Percentiles rank a stretch among this genome's conserved stretches.
These are phyloP conservation scores for Metschnikowia cerradonensis DNA, from an alignment of 805 yeast species.

Conservation along the genomic window DNA sequence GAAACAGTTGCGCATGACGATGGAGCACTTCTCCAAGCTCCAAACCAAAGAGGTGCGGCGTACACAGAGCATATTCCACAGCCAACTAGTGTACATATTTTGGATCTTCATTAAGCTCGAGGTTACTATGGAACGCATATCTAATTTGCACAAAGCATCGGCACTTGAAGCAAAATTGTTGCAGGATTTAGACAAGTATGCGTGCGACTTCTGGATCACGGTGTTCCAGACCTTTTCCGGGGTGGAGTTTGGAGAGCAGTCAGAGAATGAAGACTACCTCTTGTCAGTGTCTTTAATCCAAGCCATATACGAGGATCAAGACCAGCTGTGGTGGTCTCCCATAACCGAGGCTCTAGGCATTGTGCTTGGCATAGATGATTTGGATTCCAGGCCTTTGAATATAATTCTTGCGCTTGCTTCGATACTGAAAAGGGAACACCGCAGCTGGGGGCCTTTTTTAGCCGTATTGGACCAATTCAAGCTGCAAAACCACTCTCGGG, in stretches of 20 bases:
- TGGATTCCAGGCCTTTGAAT: neutral
- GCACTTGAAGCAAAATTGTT: neutral
- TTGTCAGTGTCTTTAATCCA: slow-evolving; percentile 23
- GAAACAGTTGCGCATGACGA: slow-evolving; percentile 11
- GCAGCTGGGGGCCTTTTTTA: slow-evolving; percentile 26
- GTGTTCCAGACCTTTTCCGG: slow-evolving; percentile 19
- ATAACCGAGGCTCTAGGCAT: slow-evolving; percentile 20
- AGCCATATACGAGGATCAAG: slow-evolving; percentile 13
- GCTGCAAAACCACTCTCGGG: slow-evolving; percentile 14
- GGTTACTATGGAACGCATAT: neutral
- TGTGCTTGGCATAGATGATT: neutral
- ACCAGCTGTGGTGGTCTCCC: slow-evolving; percentile 26
- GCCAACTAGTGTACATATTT: slow-evolving; percentile 12
- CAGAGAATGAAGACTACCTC: neutral
- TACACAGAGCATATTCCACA: slow-evolving; percentile 8
- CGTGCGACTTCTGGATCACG: slow-evolving; percentile 20
- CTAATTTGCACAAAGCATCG: neutral
- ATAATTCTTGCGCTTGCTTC: slow-evolving; percentile 13
- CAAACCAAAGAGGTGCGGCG: slow-evolving; percentile 15
- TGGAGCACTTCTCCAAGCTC: slow-evolving; percentile 16
- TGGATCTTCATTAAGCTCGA: slow-evolving; percentile 12
- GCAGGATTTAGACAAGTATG: slow-evolving; percentile 5
- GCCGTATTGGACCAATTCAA: slow-evolving; percentile 17
- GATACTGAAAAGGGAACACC: slow-evolving; percentile 10
- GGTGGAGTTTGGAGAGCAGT: slow-evolving; percentile 12